Evolutionary conservation across 2,329 filamentous ascomycete genomes (phyloP).

Genomic region (Pseudocercospora fijiensis): DNA sequence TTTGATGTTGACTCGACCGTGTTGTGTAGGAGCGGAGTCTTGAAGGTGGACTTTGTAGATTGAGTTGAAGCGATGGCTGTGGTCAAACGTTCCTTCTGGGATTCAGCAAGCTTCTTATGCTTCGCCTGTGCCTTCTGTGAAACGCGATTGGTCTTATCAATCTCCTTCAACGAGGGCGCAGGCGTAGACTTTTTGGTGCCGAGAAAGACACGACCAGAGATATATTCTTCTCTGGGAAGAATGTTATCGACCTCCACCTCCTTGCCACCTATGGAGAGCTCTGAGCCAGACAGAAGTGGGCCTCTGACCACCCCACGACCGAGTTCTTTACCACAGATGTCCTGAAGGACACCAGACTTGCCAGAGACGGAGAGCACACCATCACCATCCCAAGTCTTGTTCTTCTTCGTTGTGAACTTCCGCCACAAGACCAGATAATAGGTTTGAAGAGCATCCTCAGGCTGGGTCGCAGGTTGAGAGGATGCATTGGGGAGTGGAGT

Average conservation of each 20-base stretch:
- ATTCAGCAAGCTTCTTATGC: constrained; percentile 40
- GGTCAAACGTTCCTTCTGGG: constrained; percentile 43
- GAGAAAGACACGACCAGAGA: constrained; percentile 34
- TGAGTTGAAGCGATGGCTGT: constrained; percentile 42
- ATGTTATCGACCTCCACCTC: constrained; percentile 66
- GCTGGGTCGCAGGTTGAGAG: constrained; percentile 15
- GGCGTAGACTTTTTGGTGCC: constrained; percentile 28
- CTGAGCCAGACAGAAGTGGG: constrained; percentile 60
- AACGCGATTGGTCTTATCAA: constrained; percentile 28
- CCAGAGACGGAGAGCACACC: constrained; percentile 60
- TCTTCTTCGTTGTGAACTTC: constrained; percentile 68
- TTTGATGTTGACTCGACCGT: constrained; percentile 44
- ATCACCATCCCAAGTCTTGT: constrained; percentile 76
- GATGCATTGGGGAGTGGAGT: constrained; percentile 28
- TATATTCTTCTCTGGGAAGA: constrained; percentile 57
- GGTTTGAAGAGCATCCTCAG: constrained; percentile 33
- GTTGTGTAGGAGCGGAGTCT: constrained; percentile 59
- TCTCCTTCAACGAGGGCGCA: constrained; percentile 30
- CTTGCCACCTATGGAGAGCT: constrained; percentile 63
- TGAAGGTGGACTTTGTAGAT: constrained; percentile 49
- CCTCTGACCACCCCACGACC: constrained; percentile 57
- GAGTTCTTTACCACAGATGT: constrained; percentile 63
- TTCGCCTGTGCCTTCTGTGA: constrained; percentile 35
- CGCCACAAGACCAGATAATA: constrained; percentile 56
- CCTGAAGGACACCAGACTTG: constrained; percentile 61